Conservation (phyloP, 2,329 filamentous ascomycete genomes). For the Acephala macrosclerotiorum region DNA sequence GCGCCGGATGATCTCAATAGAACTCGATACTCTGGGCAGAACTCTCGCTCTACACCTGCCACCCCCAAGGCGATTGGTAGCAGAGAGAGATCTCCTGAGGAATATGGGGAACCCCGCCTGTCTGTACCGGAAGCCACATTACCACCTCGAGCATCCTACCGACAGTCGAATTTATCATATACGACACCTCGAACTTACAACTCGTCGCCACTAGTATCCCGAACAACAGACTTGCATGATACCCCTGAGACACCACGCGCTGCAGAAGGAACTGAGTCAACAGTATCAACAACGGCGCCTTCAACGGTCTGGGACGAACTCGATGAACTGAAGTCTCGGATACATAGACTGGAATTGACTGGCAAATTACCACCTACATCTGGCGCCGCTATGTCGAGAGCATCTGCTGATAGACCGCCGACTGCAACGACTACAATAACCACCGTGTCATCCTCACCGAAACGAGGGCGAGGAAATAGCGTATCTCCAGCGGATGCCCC, state of each 20-base stretch:
- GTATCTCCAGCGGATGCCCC: constrained; percentile 54
- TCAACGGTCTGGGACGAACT: constrained; percentile 98
- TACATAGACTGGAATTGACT: constrained; percentile 87
- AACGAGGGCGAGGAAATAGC: constrained; percentile 65
- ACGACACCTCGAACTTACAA: constrained; percentile 48
- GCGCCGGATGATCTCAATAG: constrained; percentile 35
- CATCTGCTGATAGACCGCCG: constrained; percentile 76
- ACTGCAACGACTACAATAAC: constrained; percentile 93
- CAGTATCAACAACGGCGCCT: constrained; percentile 84
- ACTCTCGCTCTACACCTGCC: constrained; percentile 38
- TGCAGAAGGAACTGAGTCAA: constrained; percentile 81
- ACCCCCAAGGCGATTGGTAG: constrained; percentile 36
- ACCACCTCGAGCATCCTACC: constrained; percentile 40
- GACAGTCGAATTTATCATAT: constrained; percentile 45
- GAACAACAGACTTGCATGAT: constrained; percentile 51
- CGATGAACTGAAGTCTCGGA: constrained; percentile 92
- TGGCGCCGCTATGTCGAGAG: constrained; percentile 73
- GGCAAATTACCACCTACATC: constrained; percentile 87
- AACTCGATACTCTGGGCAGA: constrained; percentile 35
- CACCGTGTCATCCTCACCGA: constrained; percentile 89
- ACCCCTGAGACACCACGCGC: constrained; percentile 52
- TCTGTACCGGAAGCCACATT: constrained; percentile 36
- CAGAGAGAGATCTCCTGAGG: constrained; percentile 41
- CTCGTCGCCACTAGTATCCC: constrained; percentile 66
- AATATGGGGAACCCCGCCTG: constrained; percentile 38